phyloP scores from a whole-genome alignment of 139 green algal species.

The Tetraselmis chui region DNA sequence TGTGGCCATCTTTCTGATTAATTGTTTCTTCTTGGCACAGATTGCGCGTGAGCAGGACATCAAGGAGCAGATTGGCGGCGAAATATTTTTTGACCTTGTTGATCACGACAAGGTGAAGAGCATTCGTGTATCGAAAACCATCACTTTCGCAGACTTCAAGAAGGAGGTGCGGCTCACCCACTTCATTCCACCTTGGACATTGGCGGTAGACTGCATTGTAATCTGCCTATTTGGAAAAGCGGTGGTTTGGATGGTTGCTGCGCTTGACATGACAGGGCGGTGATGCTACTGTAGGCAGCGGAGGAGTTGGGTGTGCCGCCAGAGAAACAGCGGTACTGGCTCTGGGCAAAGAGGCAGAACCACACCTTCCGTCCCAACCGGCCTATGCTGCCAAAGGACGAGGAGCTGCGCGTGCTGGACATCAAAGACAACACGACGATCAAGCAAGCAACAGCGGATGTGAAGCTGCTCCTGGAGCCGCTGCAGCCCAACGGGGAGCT shows the following conservation, averaged over 20 bases:
- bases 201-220: no score
- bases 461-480: slow-evolving; percentile 76
- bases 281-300: slow-evolving; percentile 32
- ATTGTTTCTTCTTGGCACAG: no score
- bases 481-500: slow-evolving; percentile 18
- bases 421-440: slow-evolving; percentile 18
- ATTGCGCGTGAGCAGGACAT: slow-evolving; percentile 35
- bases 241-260: no score
- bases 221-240: no score
- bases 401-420: slow-evolving; percentile 40
- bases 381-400: slow-evolving; percentile 42
- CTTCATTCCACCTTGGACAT: no score
- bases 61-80: slow-evolving; percentile 50
- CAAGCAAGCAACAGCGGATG: slow-evolving; percentile 46
- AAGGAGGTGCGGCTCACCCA: slow-evolving; percentile 9
- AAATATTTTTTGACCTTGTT: slow-evolving; percentile 84
- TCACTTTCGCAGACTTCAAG: slow-evolving; percentile 71
- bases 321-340: slow-evolving; percentile 82
- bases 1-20: no score
- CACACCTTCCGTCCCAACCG: slow-evolving; percentile 54
- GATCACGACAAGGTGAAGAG: slow-evolving; percentile 72
- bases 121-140: slow-evolving; percentile 72
- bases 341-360: slow-evolving; percentile 77
- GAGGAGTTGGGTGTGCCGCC: slow-evolving; percentile 60
- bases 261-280: neutral